These are phyloP conservation scores for Erysimum pusillum DNA, from an alignment of 441 rosid genomes.

Conservation along the genomic window DNA sequence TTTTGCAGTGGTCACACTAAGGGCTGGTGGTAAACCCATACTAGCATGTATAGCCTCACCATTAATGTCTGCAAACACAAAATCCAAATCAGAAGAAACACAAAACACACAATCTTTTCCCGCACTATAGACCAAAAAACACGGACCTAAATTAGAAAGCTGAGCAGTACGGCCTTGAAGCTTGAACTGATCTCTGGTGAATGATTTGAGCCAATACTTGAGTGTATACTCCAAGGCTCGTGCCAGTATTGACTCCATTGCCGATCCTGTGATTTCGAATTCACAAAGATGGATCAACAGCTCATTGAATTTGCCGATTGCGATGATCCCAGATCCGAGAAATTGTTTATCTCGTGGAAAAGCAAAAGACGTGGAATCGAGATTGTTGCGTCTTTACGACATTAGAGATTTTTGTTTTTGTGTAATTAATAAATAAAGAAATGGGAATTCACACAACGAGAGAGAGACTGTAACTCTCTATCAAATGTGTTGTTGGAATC, in stretches of 20 bases:
- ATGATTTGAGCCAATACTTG: constrained; percentile 99
- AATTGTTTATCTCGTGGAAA: constrained; percentile 21
- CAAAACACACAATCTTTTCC: constrained; percentile 4
- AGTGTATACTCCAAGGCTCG: constrained; percentile 97
- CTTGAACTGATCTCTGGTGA: constrained; percentile 96
- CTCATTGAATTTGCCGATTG: constrained; percentile 19
- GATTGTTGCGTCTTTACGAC: constrained; percentile 38
- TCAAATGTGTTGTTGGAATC: constrained; percentile 28
- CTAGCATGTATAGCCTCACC: constrained; percentile 98
- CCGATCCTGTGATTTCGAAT: constrained; percentile 28
- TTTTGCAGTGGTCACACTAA: constrained; percentile 88
- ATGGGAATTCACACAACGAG: not conserved
- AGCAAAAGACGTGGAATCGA: constrained; percentile 46
- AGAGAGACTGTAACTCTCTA: constrained; percentile 14
- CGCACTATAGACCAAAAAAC: not conserved
- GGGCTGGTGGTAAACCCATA: constrained; percentile 97
- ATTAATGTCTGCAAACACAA: constrained; percentile 70
- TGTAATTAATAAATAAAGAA: constrained; percentile 17
- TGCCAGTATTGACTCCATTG: constrained; percentile 96
- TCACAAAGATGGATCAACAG: constrained; percentile 26
- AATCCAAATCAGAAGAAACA: not conserved
- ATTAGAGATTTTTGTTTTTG: not conserved
- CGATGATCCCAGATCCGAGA: constrained; percentile 44
- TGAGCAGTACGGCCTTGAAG: constrained; percentile 91
- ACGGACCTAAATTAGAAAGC: constrained; percentile 85